A percentile compares a stretch with the other conserved stretches of the same genome.
Evolutionary conservation across 768 basidiomycete genomes (phyloP).

Genomic region (Boletellus emodensis): DNA sequence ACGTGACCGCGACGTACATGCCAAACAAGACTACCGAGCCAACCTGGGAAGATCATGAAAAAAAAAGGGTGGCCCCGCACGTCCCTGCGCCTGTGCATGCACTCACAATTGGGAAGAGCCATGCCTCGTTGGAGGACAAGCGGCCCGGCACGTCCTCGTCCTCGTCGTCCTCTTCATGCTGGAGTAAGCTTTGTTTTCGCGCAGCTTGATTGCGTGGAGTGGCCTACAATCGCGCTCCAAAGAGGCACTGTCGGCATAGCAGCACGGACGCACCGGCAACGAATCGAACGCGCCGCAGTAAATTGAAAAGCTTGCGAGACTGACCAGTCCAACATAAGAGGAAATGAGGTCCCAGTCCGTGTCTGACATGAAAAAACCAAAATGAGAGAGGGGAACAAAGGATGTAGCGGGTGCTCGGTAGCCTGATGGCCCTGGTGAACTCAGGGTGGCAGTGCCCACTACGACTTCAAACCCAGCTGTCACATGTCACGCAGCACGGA

Average conservation of each 20-base stretch:
- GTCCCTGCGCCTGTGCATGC: neutral
- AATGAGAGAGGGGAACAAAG: neutral
- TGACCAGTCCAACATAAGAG: constrained; percentile 65
- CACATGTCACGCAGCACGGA: too few relatives aligned
- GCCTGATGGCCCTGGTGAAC: too few relatives aligned
- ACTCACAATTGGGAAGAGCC: constrained; percentile 72
- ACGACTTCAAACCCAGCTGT: neutral
- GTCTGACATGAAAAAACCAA: constrained; percentile 10
- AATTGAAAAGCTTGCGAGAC: constrained; percentile 61
- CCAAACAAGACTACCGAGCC: constrained; percentile 68
- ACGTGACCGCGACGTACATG: constrained; percentile 68
- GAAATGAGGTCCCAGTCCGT: constrained; percentile 57
- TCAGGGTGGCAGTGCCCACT: neutral
- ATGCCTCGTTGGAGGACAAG: constrained; percentile 65
- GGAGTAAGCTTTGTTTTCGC: constrained; percentile 17
- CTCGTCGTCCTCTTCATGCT: constrained; percentile 45
- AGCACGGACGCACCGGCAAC: constrained; percentile 50
- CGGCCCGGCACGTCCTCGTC: constrained; percentile 60
- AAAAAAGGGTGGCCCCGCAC: neutral
- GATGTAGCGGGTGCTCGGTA: too few relatives aligned
- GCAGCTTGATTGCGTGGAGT: neutral
- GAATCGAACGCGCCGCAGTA: constrained; percentile 69
- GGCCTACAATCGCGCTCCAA: constrained; percentile 8
- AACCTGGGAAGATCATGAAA: constrained; percentile 37
- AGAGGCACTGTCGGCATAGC: neutral